Evolutionary conservation across 2,329 filamentous ascomycete species (phyloP).

Genomic region (Aspergillus sp.): DNA sequence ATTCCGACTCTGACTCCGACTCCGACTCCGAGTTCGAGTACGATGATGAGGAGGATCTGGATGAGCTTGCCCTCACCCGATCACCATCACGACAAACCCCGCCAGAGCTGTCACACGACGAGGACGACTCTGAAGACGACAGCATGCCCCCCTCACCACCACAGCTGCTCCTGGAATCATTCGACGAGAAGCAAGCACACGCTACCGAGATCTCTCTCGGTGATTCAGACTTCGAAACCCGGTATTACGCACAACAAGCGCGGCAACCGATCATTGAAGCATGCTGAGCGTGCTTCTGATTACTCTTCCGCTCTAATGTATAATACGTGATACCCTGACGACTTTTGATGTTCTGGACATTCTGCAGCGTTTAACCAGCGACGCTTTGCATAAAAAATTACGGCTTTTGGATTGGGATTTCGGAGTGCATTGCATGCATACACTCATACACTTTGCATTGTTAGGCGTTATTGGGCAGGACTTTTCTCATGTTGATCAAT

Average conservation of each 20-base stretch:
- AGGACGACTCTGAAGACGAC: constrained; percentile 72
- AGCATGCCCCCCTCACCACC: constrained; percentile 73
- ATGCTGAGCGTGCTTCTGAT: constrained; percentile 41
- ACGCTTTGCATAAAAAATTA: constrained; percentile 3
- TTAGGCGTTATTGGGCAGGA: constrained; percentile 8
- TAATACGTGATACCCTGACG: constrained; percentile 27
- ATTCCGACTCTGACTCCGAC: constrained; percentile 52
- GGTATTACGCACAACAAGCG: constrained; percentile 54
- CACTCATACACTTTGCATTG: constrained; percentile 3
- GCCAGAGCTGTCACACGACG: constrained; percentile 72
- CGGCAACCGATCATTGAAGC: constrained; percentile 54
- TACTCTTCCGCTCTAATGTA: constrained; percentile 9
- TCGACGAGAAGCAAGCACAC: constrained; percentile 61
- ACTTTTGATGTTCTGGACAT: constrained; percentile 10
- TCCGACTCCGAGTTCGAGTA: constrained; percentile 60
- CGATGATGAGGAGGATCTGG: constrained; percentile 63
- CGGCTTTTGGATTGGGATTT: not conserved
- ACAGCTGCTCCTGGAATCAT: constrained; percentile 59
- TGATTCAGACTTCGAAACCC: constrained; percentile 50
- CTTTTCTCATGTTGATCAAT: constrained; percentile 5
- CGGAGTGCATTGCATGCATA: constrained; percentile 6
- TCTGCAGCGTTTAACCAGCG: not conserved
- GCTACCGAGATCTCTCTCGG: constrained; percentile 46
- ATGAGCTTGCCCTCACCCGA: constrained; percentile 69
- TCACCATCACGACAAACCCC: constrained; percentile 69